Percentiles rank a stretch among this genome's conserved stretches.
These are phyloP conservation scores for Paracoccidioides lutzii DNA, from an alignment of 2,329 filamentous ascomycete species.

Conservation along the genomic window DNA sequence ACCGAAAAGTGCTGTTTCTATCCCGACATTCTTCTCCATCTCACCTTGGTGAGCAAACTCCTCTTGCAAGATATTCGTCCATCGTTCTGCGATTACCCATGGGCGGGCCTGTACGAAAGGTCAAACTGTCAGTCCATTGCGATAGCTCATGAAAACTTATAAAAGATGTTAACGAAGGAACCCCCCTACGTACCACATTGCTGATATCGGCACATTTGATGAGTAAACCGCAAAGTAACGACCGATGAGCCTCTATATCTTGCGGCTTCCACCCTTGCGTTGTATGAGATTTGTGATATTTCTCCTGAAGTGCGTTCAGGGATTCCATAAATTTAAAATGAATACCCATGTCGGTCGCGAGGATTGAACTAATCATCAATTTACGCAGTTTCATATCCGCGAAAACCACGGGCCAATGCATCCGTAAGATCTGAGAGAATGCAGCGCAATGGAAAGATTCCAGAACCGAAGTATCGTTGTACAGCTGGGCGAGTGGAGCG, in stretches of 20 bases:
- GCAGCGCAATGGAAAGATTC: conserved; percentile 97
- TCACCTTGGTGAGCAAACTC: conserved; percentile 87
- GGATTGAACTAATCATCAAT: conserved; percentile 92
- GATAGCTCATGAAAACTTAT: background rate
- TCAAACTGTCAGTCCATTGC: conserved; percentile 13
- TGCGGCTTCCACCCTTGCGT: conserved; percentile 66
- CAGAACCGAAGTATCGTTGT: conserved; percentile 91
- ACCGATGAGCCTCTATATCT: conserved; percentile 60
- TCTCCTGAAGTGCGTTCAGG: conserved; percentile 66
- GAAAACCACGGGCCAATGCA: conserved; percentile 80
- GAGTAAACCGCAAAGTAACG: conserved; percentile 73
- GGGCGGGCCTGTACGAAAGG: conserved; percentile 54
- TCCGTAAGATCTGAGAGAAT: conserved; percentile 85
- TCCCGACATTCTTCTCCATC: conserved; percentile 80
- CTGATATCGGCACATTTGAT: conserved; percentile 99
- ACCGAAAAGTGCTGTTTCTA: conserved; percentile 73
- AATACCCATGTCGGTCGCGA: conserved; percentile 93
- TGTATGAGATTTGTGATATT: conserved; percentile 52
- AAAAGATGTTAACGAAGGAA: conserved; percentile 1
- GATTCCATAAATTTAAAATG: conserved; percentile 96
- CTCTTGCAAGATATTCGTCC: conserved; percentile 89
- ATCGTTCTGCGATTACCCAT: conserved; percentile 68
- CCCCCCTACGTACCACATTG: conserved; percentile 62
- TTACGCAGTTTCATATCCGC: conserved; percentile 67
- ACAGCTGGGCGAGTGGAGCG: conserved; percentile 82